Percentiles rank a stretch among this genome's conserved stretches.
phyloP scores from a whole-genome alignment of 805 yeast species.

The Cyberlindnera subsufficiens region DNA sequence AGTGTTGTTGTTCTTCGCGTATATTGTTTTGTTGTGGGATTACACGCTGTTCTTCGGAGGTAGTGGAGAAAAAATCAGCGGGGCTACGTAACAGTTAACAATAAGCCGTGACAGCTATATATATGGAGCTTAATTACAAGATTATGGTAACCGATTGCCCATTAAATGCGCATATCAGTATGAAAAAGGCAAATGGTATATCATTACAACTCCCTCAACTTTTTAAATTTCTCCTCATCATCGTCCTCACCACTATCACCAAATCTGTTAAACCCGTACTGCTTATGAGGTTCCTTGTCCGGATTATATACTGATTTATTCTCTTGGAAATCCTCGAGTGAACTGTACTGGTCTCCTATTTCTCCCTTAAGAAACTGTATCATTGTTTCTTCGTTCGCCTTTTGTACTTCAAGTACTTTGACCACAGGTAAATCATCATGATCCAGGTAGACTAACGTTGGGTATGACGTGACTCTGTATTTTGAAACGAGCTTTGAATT shows the following conservation, averaged over 20 bases:
- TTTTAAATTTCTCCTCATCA: conserved; percentile 15
- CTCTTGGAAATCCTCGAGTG: conserved; percentile 7
- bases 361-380: conserved; percentile 25
- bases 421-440: conserved; percentile 9
- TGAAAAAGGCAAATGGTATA: too few species aligned
- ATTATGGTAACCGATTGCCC: too few species aligned
- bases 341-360: conserved; percentile 11
- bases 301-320: conserved; percentile 13
- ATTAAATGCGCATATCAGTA: too few species aligned
- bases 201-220: conserved; percentile 20
- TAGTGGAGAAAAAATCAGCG: background rate
- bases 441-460: conserved; percentile 26
- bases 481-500: conserved; percentile 23
- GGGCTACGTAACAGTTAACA: conserved; percentile 1
- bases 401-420: conserved; percentile 13
- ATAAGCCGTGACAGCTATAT: too few species aligned
- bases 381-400: conserved; percentile 23
- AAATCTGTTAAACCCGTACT: conserved; percentile 7
- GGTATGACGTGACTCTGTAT: conserved; percentile 25
- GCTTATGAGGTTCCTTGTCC: conserved; percentile 6
- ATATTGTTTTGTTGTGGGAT: background rate
- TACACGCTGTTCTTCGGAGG: too few species aligned
- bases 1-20: too few species aligned
- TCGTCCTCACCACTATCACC: conserved; percentile 12
- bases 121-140: too few species aligned